phyloP scores from a whole-genome alignment of 331 rosid species.

The Malus hybrid region DNA sequence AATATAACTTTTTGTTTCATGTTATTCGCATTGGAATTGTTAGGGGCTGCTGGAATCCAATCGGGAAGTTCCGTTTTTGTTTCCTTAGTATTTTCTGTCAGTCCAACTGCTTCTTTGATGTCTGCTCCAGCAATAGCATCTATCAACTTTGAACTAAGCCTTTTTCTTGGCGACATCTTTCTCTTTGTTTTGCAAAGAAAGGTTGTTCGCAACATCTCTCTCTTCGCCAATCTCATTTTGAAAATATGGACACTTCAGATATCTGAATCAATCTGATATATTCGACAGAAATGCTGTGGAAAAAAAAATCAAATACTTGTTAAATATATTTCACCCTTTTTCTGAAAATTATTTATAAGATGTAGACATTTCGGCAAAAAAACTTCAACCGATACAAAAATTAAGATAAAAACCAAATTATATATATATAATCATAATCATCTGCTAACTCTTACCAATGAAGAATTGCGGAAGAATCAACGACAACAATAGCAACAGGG shows the following conservation, averaged over 20 bases:
- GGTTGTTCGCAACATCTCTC: not conserved
- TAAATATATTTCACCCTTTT: no score
- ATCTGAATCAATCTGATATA: no score
- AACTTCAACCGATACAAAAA: no score
- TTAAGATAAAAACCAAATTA: no score
- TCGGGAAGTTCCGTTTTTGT: not conserved
- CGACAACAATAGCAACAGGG: constrained; percentile 51
- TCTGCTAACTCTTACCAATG: constrained; percentile 18
- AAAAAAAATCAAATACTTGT: no score
- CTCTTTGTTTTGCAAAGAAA: not conserved
- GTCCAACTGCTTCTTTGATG: not conserved
- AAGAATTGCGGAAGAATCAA: constrained; percentile 71
- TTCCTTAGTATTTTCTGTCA: not conserved
- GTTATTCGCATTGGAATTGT: not conserved
- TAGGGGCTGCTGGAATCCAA: not conserved
- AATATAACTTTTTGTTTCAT: not conserved
- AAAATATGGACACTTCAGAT: not conserved
- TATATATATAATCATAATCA: no score
- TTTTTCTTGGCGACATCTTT: not conserved
- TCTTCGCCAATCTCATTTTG: not conserved
- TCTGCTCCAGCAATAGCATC: no score
- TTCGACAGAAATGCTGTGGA: no score
- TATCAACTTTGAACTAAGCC: no score
- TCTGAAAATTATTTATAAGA: not conserved
- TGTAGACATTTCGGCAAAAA: no score